Evolutionary conservation across 306 rosid species (phyloP).

Genomic region (Glycyrrhiza uralensis): DNA sequence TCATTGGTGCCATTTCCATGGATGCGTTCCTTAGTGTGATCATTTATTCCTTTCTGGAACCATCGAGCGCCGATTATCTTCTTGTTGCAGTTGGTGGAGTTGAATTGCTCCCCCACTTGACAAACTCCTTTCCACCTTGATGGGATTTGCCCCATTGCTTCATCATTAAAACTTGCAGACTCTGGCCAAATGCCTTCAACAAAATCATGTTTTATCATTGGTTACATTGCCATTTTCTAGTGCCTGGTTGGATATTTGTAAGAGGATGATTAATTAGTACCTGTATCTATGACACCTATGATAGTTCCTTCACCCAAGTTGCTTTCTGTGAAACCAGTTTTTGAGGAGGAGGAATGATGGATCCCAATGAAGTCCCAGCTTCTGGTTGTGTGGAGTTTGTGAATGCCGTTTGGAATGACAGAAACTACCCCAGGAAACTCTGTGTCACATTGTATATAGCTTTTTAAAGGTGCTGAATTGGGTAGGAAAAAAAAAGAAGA

Average conservation of each 20-base stretch:
- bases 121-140: constrained; percentile 74
- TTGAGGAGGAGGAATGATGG: constrained; percentile 33
- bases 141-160: constrained; percentile 63
- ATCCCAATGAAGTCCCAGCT: constrained; percentile 84
- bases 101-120: constrained; percentile 62
- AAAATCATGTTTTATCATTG: constrained; percentile 15
- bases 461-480: constrained; percentile 27
- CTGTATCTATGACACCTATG: constrained; percentile 76
- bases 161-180: constrained; percentile 60
- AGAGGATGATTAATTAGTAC: constrained; percentile 31
- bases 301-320: constrained; percentile 65
- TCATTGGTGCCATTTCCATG: constrained; percentile 33
- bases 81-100: constrained; percentile 58
- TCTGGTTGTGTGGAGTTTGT: constrained; percentile 75
- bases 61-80: constrained; percentile 81
- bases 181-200: constrained; percentile 87
- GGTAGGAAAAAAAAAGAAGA: neutral
- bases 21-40: constrained; percentile 21
- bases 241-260: neutral
- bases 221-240: constrained; percentile 16
- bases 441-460: constrained; percentile 32
- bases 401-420: constrained; percentile 63
- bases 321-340: constrained; percentile 26
- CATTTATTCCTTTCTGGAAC: constrained; percentile 47
- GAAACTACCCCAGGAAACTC: constrained; percentile 63